These are phyloP conservation scores for Ganoderma lucidum DNA, from an alignment of 1,284 basidiomycete genomes.

Conservation along the genomic window DNA sequence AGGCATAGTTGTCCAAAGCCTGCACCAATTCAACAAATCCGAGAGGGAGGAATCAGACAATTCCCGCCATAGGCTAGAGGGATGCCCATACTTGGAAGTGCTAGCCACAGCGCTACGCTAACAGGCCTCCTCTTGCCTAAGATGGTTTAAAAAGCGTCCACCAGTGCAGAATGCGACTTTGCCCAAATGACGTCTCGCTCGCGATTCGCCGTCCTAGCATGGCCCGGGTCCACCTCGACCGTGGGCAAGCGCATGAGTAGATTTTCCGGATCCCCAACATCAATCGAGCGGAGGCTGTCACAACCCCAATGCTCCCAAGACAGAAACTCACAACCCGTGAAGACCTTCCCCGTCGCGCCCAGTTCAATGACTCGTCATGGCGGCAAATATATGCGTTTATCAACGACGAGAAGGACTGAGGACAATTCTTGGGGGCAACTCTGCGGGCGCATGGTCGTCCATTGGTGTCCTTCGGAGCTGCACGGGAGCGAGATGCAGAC, in stretches of 20 bases:
- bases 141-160: background rate
- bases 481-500: no score
- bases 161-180: background rate
- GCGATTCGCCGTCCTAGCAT: background rate
- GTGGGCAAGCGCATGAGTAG: background rate
- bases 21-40: background rate
- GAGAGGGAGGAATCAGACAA: background rate
- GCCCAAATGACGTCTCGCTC: background rate
- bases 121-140: background rate
- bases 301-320: background rate
- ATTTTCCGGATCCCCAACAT: background rate
- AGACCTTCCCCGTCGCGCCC: no score
- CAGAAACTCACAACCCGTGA: background rate
- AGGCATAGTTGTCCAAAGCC: background rate
- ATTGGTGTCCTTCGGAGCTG: no score
- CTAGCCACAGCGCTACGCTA: background rate
- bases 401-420: no score
- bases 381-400: no score
- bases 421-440: no score
- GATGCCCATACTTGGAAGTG: background rate
- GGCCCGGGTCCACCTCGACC: background rate
- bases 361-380: no score
- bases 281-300: background rate
- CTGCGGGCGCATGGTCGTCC: no score
- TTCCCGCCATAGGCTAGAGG: background rate